A percentile compares a stretch with the other conserved stretches of the same genome.
Conservation (phyloP, 495 filamentous ascomycete genomes). For the Pseudevernia furfuracea region DNA sequence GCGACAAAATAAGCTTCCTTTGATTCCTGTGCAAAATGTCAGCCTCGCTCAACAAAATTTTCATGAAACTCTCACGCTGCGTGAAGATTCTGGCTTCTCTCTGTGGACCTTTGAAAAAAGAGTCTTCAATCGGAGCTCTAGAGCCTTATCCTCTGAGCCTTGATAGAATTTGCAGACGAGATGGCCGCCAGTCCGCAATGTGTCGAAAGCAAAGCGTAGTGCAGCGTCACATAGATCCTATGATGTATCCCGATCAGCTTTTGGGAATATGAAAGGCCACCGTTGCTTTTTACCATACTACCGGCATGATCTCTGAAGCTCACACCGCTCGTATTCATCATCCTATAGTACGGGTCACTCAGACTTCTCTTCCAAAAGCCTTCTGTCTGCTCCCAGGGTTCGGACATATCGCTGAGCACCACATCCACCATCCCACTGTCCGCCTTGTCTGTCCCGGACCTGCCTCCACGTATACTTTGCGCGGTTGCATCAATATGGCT, state of each 20-base stretch:
- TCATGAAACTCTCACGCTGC: conserved; percentile 59
- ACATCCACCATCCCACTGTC: conserved; percentile 69
- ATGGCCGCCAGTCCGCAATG: conserved; percentile 70
- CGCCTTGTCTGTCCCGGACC: conserved; percentile 15
- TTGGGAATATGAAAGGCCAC: not conserved
- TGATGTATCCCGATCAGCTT: not conserved
- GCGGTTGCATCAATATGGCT: not conserved
- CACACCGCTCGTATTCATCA: conserved; percentile 97
- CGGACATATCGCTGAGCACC: conserved; percentile 97
- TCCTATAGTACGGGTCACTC: conserved; percentile 89
- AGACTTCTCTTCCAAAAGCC: conserved; percentile 77
- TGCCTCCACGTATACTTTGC: not conserved
- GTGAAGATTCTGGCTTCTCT: conserved; percentile 84
- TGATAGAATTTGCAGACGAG: conserved; percentile 98
- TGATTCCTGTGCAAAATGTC: conserved; percentile 61
- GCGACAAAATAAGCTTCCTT: conserved; percentile 84
- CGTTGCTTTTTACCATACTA: conserved; percentile 65
- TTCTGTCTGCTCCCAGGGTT: conserved; percentile 75
- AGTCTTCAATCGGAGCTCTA: conserved; percentile 63
- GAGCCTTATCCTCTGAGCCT: conserved; percentile 69
- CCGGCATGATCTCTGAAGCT: conserved; percentile 80
- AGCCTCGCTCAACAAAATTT: not conserved
- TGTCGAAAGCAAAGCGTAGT: conserved; percentile 72
- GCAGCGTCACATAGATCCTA: conserved; percentile 87
- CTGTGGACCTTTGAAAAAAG: conserved; percentile 72